Base-by-base conservation (phyloP, 345 rosid species). In the Cardamine occulta region DNA sequence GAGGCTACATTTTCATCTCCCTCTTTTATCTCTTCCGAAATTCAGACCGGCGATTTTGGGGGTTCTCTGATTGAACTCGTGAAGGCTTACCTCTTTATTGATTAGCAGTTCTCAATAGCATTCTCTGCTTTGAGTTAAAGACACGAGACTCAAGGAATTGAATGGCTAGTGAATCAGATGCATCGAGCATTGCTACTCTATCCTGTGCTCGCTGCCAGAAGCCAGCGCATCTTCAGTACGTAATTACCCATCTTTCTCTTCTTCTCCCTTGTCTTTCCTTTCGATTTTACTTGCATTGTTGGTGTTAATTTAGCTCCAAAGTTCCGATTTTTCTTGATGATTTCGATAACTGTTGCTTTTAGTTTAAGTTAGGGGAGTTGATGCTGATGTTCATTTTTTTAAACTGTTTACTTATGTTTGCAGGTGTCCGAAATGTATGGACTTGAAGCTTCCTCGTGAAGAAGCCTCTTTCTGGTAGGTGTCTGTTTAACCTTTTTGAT, bases 361-460 rank as follows among this genome's bases (percentile, higher is more conserved):
- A 34, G 32, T 4, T 60, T 60, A 49, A 37, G 5, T 45, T 54
- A 34, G 24, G 12, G 52, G 1, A 57, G 47, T 3, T 0, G 23
- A 48, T 57, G 53, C 21, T 66, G 14, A 49, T 58, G 5, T 15
- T 31, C 57, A 62, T 17, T 54, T 69, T 13, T 1, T 62, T 8
- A 2, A 39, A 21, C 40, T 39, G 34, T 56, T 6, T 65, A 21
- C 49, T 53, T n/a, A 63, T 66, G 39, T 59, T 61, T 40, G 53
- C 76, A 94, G 97, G 87, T 94, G 98, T 78, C 98, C 98, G 0
- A 94, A 90, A 75, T 94, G 98, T 44, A 17, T 90, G 61, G 92
- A 94, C 5, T 62, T 94, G 72, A 94, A 92, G 89, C 97, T 94
- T 88, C 92, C 97, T 70, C 97, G 98, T 67, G 93, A 91, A 86